phyloP scores from a whole-genome alignment of 495 filamentous ascomycete genomes.

The Tuber aestivum region DNA sequence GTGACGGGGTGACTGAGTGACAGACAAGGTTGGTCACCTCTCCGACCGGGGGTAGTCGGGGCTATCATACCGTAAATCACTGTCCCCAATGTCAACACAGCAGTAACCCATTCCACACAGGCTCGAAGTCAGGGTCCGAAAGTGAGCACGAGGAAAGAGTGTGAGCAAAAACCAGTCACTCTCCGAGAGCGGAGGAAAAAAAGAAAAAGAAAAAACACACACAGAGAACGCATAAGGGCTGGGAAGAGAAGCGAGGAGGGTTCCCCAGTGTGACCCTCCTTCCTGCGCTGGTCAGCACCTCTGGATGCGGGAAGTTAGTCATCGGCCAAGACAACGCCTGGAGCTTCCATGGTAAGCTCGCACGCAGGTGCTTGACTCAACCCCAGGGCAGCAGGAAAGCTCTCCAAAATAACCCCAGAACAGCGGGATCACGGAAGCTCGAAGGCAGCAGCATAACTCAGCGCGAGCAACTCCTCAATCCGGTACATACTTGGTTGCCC shows the following conservation, averaged over 20 bases:
- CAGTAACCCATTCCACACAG: not conserved
- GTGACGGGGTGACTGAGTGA: not conserved
- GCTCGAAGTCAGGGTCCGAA: not conserved
- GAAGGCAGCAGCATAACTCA: not conserved
- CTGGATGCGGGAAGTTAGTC: not conserved
- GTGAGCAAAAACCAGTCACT: not conserved
- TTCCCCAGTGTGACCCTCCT: not conserved
- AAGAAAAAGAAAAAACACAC: not conserved
- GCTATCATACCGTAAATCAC: not conserved
- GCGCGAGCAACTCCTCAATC: not conserved
- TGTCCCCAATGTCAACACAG: not conserved
- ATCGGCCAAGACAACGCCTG: not conserved
- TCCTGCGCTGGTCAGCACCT: not conserved
- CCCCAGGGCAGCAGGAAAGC: not conserved
- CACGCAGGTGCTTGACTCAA: not conserved
- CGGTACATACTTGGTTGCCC: not conserved
- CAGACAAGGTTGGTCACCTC: not conserved
- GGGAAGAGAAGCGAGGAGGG: not conserved
- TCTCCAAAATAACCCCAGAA: not conserved
- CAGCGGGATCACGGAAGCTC: not conserved
- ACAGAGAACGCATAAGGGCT: not conserved
- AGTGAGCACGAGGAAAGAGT: not conserved
- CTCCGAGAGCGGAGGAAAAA: not conserved
- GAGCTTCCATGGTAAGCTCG: not conserved
- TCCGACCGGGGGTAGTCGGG: not conserved